Percentiles rank a stretch among this genome's conserved stretches.
Evolutionary conservation across 1,284 basidiomycete genomes (phyloP).

Genomic region (Rhizopogon parksii): DNA sequence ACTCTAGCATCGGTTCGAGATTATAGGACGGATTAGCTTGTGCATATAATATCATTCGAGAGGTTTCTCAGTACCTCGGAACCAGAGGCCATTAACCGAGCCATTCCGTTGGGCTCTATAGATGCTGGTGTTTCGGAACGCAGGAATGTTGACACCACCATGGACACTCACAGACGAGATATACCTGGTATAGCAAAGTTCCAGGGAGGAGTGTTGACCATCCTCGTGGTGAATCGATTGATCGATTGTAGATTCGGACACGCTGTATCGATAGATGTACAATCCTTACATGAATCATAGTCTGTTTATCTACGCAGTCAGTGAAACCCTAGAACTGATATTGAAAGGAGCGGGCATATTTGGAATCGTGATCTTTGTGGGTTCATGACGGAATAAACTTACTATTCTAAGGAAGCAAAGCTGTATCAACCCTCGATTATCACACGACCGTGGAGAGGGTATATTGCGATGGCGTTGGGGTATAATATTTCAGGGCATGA

Average conservation of each 20-base stretch:
- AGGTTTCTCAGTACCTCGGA: background rate
- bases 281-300: background rate
- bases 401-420: constrained; percentile 16
- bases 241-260: background rate
- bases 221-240: background rate
- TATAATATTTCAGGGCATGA: constrained; percentile 61
- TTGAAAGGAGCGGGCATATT: constrained; percentile 4
- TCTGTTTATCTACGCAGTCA: background rate
- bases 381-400: constrained; percentile 16
- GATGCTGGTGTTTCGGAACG: background rate
- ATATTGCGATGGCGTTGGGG: constrained; percentile 48
- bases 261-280: background rate
- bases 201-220: background rate
- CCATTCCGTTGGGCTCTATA: background rate
- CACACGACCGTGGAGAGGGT: constrained; percentile 63
- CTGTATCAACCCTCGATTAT: constrained; percentile 79
- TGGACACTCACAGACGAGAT: background rate
- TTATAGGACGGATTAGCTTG: background rate
- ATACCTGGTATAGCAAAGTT: background rate
- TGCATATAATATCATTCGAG: background rate
- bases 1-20: background rate
- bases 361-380: constrained; percentile 19
- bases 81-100: background rate
- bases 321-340: background rate
- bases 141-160: background rate